These are phyloP conservation scores for Medicago truncatula DNA, from an alignment of 306 rosid genomes.

Conservation along the genomic window DNA sequence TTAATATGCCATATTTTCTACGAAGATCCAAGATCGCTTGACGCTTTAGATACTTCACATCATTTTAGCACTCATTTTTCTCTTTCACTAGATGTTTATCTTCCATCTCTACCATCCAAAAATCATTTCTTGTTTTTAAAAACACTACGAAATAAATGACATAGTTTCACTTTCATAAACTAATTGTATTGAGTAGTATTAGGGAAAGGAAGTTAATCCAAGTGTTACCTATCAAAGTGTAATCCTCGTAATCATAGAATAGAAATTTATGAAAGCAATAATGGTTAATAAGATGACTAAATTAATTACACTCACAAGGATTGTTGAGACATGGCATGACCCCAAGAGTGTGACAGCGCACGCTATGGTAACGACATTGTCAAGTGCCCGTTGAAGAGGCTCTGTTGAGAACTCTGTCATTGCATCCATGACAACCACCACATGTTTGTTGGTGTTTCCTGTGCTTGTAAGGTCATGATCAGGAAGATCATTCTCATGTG, in stretches of 20 bases:
- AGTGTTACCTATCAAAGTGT: not conserved
- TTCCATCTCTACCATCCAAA: conserved; percentile 46
- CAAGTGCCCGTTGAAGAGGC: conserved; percentile 57
- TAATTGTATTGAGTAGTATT: too few relatives aligned
- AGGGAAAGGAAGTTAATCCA: not conserved
- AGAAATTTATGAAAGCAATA: not conserved
- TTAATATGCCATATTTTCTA: conserved; percentile 53
- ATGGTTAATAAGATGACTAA: not conserved
- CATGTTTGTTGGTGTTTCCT: conserved; percentile 36
- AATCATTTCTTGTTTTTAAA: conserved; percentile 51
- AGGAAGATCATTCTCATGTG: conserved; percentile 30
- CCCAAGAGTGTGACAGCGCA: conserved; percentile 57
- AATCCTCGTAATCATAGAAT: not conserved
- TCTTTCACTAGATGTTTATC: conserved; percentile 27
- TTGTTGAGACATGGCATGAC: conserved; percentile 72
- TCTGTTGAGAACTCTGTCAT: conserved; percentile 58
- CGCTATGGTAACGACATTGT: conserved; percentile 50
- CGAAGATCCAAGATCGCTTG: conserved; percentile 54
- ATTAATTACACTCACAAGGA: conserved; percentile 41
- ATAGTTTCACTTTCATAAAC: conserved; percentile 1
- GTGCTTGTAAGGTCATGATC: conserved; percentile 33
- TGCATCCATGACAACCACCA: conserved; percentile 69
- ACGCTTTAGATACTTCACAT: conserved; percentile 55
- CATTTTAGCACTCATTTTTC: conserved; percentile 39
- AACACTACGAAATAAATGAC: conserved; percentile 39